Evolutionary conservation across 495 filamentous ascomycete species (phyloP).

Genomic region (Terfezia boudieri): DNA sequence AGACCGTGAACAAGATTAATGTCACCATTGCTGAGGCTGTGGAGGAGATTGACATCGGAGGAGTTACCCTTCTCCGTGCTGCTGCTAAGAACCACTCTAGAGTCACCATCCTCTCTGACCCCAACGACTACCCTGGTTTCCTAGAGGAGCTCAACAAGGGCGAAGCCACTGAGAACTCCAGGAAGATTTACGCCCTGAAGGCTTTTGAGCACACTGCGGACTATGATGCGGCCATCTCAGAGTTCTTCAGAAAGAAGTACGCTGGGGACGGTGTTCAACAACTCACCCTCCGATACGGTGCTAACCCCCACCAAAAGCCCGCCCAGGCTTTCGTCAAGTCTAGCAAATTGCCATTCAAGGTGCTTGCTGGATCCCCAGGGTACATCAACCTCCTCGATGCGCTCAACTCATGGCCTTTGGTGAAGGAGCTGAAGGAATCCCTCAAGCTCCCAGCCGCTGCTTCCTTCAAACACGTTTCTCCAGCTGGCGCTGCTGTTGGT

Average conservation of each 20-base stretch:
- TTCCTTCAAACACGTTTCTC: slow-evolving; percentile 98
- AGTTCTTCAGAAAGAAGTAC: slow-evolving; percentile 94
- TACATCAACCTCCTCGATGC: slow-evolving; percentile 96
- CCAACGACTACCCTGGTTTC: slow-evolving; percentile 81
- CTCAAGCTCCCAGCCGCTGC: slow-evolving; percentile 78
- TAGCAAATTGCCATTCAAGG: slow-evolving; percentile 75
- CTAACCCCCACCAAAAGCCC: slow-evolving; percentile 94
- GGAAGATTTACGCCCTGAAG: slow-evolving; percentile 78
- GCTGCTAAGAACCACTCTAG: slow-evolving; percentile 93
- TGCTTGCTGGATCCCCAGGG: slow-evolving; percentile 74
- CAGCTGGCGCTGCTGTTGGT: slow-evolving; percentile 85
- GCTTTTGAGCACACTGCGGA: slow-evolving; percentile 97
- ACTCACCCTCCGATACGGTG: slow-evolving; percentile 71
- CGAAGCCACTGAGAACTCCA: slow-evolving; percentile 58
- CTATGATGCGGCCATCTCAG: slow-evolving; percentile 82
- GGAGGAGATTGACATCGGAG: slow-evolving; percentile 95
- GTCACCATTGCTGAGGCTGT: slow-evolving; percentile 91
- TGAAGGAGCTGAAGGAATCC: slow-evolving; percentile 84
- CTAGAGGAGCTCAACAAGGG: slow-evolving; percentile 70
- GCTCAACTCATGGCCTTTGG: slow-evolving; percentile 86
- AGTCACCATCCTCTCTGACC: slow-evolving; percentile 87
- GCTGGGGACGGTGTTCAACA: slow-evolving; percentile 66
- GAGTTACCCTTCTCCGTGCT: slow-evolving; percentile 85
- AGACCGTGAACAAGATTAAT: slow-evolving; percentile 87
- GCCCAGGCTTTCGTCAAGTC: slow-evolving; percentile 59